Conservation (phyloP, 2,329 filamentous ascomycete genomes). For the Calcarisporium arbuscula region DNA sequence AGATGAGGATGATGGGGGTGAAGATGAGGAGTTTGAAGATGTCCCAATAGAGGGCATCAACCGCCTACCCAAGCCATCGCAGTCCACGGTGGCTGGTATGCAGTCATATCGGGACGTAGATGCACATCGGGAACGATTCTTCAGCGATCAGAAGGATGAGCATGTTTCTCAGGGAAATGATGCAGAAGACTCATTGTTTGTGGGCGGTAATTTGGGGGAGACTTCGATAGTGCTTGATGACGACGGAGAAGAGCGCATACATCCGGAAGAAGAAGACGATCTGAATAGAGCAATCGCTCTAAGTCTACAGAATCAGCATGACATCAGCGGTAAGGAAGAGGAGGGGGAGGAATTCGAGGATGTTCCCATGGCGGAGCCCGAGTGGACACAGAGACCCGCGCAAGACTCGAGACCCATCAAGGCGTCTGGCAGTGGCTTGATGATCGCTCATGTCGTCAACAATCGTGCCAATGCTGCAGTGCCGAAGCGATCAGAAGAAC, state of each 20-base stretch:
- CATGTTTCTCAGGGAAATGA: neutral
- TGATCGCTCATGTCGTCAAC: constrained; percentile 70
- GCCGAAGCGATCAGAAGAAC: constrained; percentile 28
- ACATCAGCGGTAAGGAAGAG: constrained; percentile 26
- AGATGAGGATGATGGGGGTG: constrained; percentile 58
- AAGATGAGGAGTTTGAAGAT: constrained; percentile 83
- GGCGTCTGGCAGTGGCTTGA: constrained; percentile 46
- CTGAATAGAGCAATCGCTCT: constrained; percentile 76
- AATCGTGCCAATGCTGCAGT: constrained; percentile 61
- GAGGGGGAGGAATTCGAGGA: constrained; percentile 44
- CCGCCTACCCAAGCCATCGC: constrained; percentile 58
- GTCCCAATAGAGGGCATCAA: constrained; percentile 88
- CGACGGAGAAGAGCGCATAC: constrained; percentile 21
- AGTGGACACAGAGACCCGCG: constrained; percentile 52
- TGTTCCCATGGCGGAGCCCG: constrained; percentile 35
- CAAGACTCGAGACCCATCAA: constrained; percentile 44
- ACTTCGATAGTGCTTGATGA: constrained; percentile 11
- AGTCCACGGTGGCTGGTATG: constrained; percentile 14
- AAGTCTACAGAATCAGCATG: constrained; percentile 65
- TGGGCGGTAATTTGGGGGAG: constrained; percentile 24
- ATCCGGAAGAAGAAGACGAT: constrained; percentile 49
- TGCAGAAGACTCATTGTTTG: constrained; percentile 41
- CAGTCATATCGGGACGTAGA: constrained; percentile 20
- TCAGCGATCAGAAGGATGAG: constrained; percentile 13
- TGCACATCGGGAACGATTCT: constrained; percentile 20